Percentiles rank a stretch among this genome's conserved stretches.
These are phyloP conservation scores for Capsicum rhomboideum DNA, from an alignment of 257 asterid genomes.

Conservation along the genomic window DNA sequence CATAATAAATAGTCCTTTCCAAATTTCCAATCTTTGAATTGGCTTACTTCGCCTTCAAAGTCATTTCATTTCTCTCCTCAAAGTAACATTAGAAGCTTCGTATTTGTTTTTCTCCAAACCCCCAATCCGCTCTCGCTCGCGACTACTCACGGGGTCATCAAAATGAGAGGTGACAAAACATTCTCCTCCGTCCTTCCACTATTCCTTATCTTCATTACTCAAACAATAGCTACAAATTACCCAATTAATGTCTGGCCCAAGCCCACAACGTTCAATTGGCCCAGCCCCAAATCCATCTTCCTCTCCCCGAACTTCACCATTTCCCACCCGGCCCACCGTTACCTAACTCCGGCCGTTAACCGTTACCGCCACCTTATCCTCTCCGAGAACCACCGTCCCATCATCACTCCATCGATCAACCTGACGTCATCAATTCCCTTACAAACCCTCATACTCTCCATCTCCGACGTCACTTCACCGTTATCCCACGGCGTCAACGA, in stretches of 20 bases:
- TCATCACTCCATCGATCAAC: slow-evolving; percentile 43
- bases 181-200: neutral
- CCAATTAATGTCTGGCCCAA: slow-evolving; percentile 89
- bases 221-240: slow-evolving; percentile 42
- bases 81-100: neutral
- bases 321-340: slow-evolving; percentile 31
- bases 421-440: slow-evolving; percentile 41
- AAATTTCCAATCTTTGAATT: neutral
- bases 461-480: slow-evolving; percentile 36
- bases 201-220: neutral
- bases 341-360: slow-evolving; percentile 48
- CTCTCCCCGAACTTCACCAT: slow-evolving; percentile 59
- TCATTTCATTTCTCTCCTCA: neutral
- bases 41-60: neutral
- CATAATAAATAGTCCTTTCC: neutral
- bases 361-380: slow-evolving; percentile 48
- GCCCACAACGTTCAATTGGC: slow-evolving; percentile 69
- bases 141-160: neutral
- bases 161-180: neutral
- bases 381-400: slow-evolving; percentile 44
- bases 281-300: slow-evolving; percentile 41
- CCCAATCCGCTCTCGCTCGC: too few species aligned
- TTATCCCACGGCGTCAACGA: slow-evolving; percentile 69
- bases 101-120: too few species aligned
- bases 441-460: slow-evolving; percentile 21